Base-by-base conservation (phyloP, 257 asterid species). In the Apocynum venetum region DNA sequence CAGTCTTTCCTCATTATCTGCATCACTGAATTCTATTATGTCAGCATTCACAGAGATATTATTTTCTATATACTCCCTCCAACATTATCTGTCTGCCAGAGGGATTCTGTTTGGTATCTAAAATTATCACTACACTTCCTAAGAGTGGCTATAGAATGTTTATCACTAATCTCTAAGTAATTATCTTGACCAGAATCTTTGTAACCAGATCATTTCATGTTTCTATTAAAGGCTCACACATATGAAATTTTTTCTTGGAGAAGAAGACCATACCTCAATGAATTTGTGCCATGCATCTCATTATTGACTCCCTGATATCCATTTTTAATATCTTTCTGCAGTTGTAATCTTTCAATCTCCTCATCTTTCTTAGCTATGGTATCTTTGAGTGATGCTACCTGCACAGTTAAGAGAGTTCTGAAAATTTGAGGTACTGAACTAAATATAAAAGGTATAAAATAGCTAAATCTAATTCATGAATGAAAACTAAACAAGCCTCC, bases 351-450 rank as follows among this genome's bases (percentile, higher is more conserved):
- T 85, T 88, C 98, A 51, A 90, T 85, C 88, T 91, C 93, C 81
- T 91, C 98, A 56, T 96, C 97, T 83, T 89, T 96, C 91, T 88
- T 89, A 1, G 96, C 97, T 68, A 96, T 85, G 15, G 91, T 80
- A 78, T 96, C 97, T 80, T 91, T 96, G 66, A 96, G 97, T 60
- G 96, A 84, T 41, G 95, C 88, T 73, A 96, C 94, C 99, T 95
- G 80, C 71, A 82, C 20, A 25, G 2, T 25, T 25, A 25, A 25
- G 31, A 25, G 31, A 25, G 31, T 25, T 25, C 31, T 25, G 31
- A 25, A 25, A 25, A 25, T 25, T 25, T 25, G 31, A 25, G 31
- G 31, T 25, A 25, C 31, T 25, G 31, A 25, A 25, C 31, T 25
- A 25, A 25, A 25, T 25, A 0, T 25, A 25, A 25, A 25, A 25